Base-by-base conservation (phyloP, 345 rosid species). In the Fremontodendron californicum region DNA sequence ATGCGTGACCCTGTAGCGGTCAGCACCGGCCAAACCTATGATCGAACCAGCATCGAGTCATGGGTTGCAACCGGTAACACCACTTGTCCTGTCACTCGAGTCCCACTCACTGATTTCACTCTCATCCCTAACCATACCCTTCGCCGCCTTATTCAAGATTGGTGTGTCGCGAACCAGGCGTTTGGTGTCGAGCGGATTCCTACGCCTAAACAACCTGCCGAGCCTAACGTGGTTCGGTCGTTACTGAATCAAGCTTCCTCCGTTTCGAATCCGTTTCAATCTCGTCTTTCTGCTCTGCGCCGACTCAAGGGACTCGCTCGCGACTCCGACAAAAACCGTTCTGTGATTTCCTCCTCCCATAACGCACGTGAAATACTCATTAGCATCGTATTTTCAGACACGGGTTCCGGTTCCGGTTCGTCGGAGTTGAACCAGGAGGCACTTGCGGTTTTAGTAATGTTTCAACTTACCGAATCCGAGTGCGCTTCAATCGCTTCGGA, bases 91-190 rank as follows among this genome's bases (percentile, higher is more conserved):
- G 98, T 93, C 81, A 93, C 98, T 42, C 91, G 98, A 0, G 64
- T 83, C 55, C 81, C 90, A 0, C 98, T 94, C 82, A 61, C 86
- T 70, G 97, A 93, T 67, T 94, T 89, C 85, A 88, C 91, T 58
- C 81, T 94, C 82, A 94, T 93, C 37, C 98, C 98, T 0, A 94
- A 94, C 85, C 99, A 94, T 86, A 94, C 97, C 68, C 99, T 94
- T 74, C 97, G 99, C 68, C 94, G 99, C 21, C 87, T 94, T 5
- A 94, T 94, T 78, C 99, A 94, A 78, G 95, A 90, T 40, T 94
- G 99, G 99, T 94, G 97, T 81, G 99, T 94, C 45, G 94, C 96
- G 2, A 87, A 94, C 80, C 89, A 94, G 27, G 82, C 90, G 48
- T 86, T 84, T 60, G 98, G 99, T 49, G 78, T 94, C 33, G 88